A percentile compares a stretch with the other conserved stretches of the same genome.
These are phyloP conservation scores for Apium graveolens DNA, from an alignment of 129 eudicot genomes.

Conservation along the genomic window DNA sequence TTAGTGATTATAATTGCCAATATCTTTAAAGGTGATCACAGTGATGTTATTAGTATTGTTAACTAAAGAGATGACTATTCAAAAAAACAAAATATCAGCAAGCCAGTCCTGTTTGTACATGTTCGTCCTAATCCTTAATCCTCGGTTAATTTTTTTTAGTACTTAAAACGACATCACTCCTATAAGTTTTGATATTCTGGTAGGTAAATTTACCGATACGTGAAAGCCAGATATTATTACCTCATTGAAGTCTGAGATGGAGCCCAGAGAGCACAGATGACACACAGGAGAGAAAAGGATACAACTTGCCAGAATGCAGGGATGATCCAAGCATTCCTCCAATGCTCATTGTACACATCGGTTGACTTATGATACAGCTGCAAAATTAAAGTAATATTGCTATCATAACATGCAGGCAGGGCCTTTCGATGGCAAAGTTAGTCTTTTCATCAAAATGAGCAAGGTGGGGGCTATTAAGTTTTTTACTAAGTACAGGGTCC, in stretches of 20 bases:
- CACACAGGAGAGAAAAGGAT: slow-evolving; percentile 81
- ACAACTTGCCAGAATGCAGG: slow-evolving; percentile 98
- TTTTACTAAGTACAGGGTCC: neutral
- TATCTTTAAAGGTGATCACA: neutral
- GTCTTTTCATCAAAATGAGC: neutral
- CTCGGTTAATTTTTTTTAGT: neutral
- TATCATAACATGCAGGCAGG: neutral
- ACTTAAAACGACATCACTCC: neutral
- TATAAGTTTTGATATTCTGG: neutral
- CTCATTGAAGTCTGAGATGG: slow-evolving; percentile 94
- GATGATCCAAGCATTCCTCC: slow-evolving; percentile 98
- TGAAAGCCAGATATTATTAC: slow-evolving; percentile 31
- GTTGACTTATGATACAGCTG: slow-evolving; percentile 90
- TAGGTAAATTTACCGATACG: neutral
- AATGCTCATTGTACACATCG: slow-evolving; percentile 85
- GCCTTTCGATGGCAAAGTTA: neutral
- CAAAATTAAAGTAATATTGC: slow-evolving; percentile 5
- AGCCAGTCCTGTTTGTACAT: neutral
- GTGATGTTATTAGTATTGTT: neutral
- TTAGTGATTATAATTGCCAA: neutral
- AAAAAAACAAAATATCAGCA: neutral
- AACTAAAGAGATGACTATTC: neutral
- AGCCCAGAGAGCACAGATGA: slow-evolving; percentile 97
- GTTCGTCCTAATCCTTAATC: neutral
- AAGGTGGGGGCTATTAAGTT: neutral